A percentile compares a stretch with the other conserved stretches of the same genome.
These are phyloP conservation scores for Orbilia blumenaviensis DNA, from an alignment of 2,329 filamentous ascomycete genomes.

Conservation along the genomic window DNA sequence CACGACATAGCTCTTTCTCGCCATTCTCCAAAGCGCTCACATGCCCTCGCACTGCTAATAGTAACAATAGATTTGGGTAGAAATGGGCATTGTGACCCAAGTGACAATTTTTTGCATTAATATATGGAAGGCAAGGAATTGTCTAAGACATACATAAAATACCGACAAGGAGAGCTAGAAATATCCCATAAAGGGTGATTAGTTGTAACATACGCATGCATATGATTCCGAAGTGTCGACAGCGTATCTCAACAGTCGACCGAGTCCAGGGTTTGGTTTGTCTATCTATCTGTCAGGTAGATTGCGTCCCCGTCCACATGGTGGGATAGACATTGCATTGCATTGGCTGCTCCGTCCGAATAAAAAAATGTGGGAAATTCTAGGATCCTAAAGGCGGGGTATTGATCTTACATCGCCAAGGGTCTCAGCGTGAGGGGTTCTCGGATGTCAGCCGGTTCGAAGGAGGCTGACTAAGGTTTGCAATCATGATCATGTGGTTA, in stretches of 20 bases:
- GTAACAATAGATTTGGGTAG: background rate
- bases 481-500: conserved; percentile 22
- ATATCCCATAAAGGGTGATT: background rate
- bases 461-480: background rate
- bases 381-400: background rate
- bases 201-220: background rate
- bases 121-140: background rate
- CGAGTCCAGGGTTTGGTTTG: background rate
- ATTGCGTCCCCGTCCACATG: background rate
- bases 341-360: conserved; percentile 51
- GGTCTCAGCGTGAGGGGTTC: conserved; percentile 36
- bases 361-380: background rate
- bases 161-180: background rate
- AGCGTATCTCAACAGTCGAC: background rate
- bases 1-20: conserved; percentile 23
- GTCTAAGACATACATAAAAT: conserved; percentile 4
- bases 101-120: conserved; percentile 31
- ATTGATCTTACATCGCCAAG: conserved; percentile 20
- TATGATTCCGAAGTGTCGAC: conserved; percentile 8
- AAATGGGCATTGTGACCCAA: conserved; percentile 31
- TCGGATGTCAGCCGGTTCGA: conserved; percentile 46
- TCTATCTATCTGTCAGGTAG: background rate
- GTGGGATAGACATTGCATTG: conserved; percentile 12
- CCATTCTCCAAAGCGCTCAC: background rate
- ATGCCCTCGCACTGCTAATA: background rate